Evolutionary conservation across 148 eudicot genomes (phyloP), one percentile per base, ranked within the genome.

Genomic region (Spergularia marina): DNA sequence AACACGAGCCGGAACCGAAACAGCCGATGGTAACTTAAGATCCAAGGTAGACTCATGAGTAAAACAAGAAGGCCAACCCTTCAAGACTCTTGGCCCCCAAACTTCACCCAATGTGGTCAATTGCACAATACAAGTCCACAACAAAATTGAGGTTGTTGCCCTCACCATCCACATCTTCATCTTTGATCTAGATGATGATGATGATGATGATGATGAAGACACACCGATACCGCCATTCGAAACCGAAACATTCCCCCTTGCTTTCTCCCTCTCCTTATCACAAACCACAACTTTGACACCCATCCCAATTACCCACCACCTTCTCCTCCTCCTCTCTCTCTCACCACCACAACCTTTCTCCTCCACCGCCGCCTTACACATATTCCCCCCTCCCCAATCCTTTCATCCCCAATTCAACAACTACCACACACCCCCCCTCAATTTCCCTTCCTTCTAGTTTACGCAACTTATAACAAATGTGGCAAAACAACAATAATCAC

Each of bases 121-220:
- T 79, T 90, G 91, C 40, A 89, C 89, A 64, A 89, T 25, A 77
- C 97, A 91, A 76, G 97, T 91, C 97, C 97, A 91, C 20, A 91
- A 15, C 70, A 91, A 67, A 73, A 91, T 70, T 61, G 89, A 86
- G 1, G 92, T 83, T 9, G 88, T 85, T 1, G 91, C 97, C 67
- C 92, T 86, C 10, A 91, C 84, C 82, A 90, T 85, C 97, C 97
- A 91, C 7, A 86, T 64, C 84, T 88, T 91, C 89, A 85, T 87
- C 77, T 70, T 85, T 15, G 90, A 79, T 71, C 85, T 82, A 25
- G 85, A 85, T 10, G 83, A 77, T 18, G 83, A 77, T 18, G 75
- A 77, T 18, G 83, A 77, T 18, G 75, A 78, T 7, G 73, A 41
- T 0, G 25, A 78, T 7, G 73, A 41, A 0, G 80, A 40, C 60